Base-by-base conservation (phyloP, 2,329 filamentous ascomycete species). In the Xylaria sp. region DNA sequence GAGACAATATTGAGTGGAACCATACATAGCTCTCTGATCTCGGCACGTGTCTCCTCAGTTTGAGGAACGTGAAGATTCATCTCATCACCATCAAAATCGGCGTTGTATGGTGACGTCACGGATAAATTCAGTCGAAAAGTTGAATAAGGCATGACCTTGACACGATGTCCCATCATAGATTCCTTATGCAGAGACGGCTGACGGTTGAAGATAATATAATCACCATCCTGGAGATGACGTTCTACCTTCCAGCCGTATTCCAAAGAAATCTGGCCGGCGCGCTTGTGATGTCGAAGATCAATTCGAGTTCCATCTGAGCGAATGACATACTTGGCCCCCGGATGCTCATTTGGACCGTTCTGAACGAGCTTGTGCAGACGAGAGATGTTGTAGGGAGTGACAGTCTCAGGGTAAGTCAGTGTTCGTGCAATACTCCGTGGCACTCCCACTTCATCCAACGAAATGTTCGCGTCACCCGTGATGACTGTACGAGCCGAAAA, bases 51-150 rank as follows among this genome's bases (percentile, higher is more conserved):
- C 78, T 99, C 96, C 74, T 99, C 93, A 37, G 91, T 95, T 74
- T 99, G 95, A 3, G 95, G 96, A 54, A 99, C 96, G 85, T 99
- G 95, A 80, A 99, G 87, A 75, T 99, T 99, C 95, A 99, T 99
- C 79, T 99, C 95, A 76, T 99, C 95, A 80, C 95, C 95, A 74
- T 99, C 95, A 80, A 99, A 99, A 91, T 99, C 95, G 71, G 95
- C 95, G 80, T 99, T 99, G 83, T 99, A 99, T 0, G 95, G 95
- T 27, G 93, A 96, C 0, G 96, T 99, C 73, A 99, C 95, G 0
- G 95, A 99, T 69, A 99, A 79, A 73, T 99, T 99, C 47, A 99
- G 85, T 66, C 95, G 90, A 83, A 99, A 99, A 1, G 95, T 99
- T 5, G 95, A 99, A 77, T 97, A 99, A 3, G 95, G 95, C 93